Conservation (phyloP, 208 protist species). For the Acanthamoeba pearcei region DNA sequence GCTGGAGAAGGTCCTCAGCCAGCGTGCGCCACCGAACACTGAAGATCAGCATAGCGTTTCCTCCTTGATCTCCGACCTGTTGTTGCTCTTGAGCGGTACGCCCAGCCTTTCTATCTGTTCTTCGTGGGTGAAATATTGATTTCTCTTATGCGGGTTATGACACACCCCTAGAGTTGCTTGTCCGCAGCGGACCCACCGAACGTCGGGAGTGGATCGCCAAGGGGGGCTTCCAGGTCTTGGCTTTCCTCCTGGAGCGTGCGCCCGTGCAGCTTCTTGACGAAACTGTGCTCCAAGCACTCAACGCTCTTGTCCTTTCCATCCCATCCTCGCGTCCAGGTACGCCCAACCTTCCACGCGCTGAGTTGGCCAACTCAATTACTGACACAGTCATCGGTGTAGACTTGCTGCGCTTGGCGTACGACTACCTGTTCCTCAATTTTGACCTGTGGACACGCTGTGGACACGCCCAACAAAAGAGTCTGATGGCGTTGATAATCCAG, state of each 20-base stretch:
- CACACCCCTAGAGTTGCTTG: background rate
- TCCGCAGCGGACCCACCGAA: constrained; percentile 21
- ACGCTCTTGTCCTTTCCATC: constrained; percentile 32
- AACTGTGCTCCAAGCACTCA: constrained; percentile 54
- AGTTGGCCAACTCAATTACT: background rate
- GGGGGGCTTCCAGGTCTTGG: constrained; percentile 41
- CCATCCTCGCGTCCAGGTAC: background rate
- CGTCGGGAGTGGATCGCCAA: constrained; percentile 50
- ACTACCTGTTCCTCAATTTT: constrained; percentile 52
- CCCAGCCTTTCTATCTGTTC: background rate
- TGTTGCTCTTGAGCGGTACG: constrained; percentile 39
- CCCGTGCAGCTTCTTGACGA: constrained; percentile 20
- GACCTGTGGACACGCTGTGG: constrained; percentile 53
- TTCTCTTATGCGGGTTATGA: background rate
- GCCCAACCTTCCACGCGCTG: background rate
- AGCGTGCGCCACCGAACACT: background rate
- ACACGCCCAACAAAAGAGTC: constrained; percentile 19
- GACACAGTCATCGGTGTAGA: background rate
- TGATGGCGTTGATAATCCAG: constrained; percentile 44
- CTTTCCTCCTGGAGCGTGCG: constrained; percentile 21
- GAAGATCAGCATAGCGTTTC: constrained; percentile 24
- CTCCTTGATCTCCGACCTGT: constrained; percentile 8
- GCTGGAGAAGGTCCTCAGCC: constrained; percentile 10
- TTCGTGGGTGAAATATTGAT: background rate
- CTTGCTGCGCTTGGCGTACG: constrained; percentile 23